Conservation (phyloP, 176 grass and related monocot species). For the Cenchrus fungigraminus region DNA sequence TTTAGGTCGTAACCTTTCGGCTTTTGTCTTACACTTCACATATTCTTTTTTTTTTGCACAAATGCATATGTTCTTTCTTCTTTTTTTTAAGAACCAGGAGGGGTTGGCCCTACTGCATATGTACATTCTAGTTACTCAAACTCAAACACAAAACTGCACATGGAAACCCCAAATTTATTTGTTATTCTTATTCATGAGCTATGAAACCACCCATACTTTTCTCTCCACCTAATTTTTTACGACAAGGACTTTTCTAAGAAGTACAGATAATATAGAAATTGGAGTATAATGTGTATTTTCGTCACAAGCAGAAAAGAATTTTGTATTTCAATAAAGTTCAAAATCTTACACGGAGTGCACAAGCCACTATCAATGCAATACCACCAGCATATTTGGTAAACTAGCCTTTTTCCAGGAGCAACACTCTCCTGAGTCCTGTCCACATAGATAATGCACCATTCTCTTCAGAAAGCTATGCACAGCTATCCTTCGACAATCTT, state of each 20-base stretch:
- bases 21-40: not conserved
- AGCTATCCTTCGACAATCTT: constrained; percentile 93
- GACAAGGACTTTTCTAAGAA: not conserved
- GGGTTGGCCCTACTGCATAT: too few relatives aligned
- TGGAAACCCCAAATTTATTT: not conserved
- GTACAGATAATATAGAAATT: not conserved
- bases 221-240: not conserved
- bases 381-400: constrained; percentile 20
- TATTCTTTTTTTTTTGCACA: constrained; percentile 4
- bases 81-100: too few relatives aligned
- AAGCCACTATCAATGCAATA: not conserved
- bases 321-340: constrained; percentile 21
- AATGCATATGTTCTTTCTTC: not conserved
- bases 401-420: constrained; percentile 25
- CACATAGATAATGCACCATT: constrained; percentile 36
- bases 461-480: constrained; percentile 32
- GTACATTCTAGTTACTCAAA: not conserved
- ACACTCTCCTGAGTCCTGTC: not conserved
- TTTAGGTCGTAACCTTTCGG: not conserved
- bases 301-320: not conserved
- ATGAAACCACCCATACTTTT: not conserved
- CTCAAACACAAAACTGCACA: not conserved
- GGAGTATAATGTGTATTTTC: not conserved
- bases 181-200: not conserved
- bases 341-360: constrained; percentile 39